Evolutionary conservation across 225 moss, liverwort and hornwort genomes (phyloP).

Genomic region (Lunularia cruciata): DNA sequence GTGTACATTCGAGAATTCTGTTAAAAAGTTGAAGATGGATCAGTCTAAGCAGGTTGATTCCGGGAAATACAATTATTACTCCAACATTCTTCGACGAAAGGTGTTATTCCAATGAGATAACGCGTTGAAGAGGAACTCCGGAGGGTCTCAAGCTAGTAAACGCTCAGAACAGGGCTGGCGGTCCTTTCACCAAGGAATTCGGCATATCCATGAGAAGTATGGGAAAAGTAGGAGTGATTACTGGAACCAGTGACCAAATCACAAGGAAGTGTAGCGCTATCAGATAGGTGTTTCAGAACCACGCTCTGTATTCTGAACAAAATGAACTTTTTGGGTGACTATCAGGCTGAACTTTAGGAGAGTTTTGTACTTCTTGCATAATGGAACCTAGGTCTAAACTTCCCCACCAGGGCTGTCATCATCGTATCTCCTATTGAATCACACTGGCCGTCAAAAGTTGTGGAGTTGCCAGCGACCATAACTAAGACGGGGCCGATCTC

Average conservation of each 20-base stretch:
- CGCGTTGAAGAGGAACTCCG: background rate
- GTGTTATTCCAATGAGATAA: background rate
- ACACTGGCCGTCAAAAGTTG: no score
- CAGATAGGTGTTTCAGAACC: no score
- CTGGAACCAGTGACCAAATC: background rate
- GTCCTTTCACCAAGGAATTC: background rate
- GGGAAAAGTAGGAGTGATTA: background rate
- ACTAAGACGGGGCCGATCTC: no score
- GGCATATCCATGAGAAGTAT: slow-evolving; percentile 1
- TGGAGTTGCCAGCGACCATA: no score
- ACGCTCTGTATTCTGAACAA: no score
- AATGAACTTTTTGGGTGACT: no score
- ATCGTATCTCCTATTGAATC: no score
- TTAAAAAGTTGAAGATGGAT: background rate
- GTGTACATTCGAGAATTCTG: background rate
- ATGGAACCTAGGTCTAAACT: no score
- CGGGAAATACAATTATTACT: slow-evolving; percentile 4
- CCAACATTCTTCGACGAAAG: background rate
- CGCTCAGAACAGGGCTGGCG: background rate
- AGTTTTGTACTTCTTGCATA: no score
- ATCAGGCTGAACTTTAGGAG: no score
- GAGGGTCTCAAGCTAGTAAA: background rate
- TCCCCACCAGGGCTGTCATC: no score
- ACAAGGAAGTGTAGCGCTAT: no score
- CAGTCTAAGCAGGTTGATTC: background rate